These are phyloP conservation scores for Albizia julibrissin DNA, from an alignment of 306 rosid species.

Conservation along the genomic window DNA sequence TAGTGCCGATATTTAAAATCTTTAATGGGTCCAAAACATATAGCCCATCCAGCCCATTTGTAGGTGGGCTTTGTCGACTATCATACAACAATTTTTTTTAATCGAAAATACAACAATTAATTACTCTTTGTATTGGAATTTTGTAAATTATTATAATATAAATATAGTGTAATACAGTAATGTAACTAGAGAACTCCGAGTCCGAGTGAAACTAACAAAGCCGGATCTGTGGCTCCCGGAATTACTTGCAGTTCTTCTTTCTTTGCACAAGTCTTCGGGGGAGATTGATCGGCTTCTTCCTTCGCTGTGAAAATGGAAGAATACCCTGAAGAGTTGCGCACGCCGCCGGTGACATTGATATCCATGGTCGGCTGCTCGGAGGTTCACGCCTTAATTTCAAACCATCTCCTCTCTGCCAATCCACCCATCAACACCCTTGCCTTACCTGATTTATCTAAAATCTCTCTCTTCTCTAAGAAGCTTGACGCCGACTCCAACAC, in stretches of 20 bases:
- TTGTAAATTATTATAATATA: too few relatives aligned
- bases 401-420: slow-evolving; percentile 60
- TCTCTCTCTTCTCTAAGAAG: slow-evolving; percentile 53
- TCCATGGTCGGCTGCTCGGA: slow-evolving; percentile 81
- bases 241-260: too few relatives aligned
- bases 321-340: slow-evolving; percentile 86
- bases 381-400: slow-evolving; percentile 61
- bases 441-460: slow-evolving; percentile 73
- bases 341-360: slow-evolving; percentile 81
- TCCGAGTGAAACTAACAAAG: too few relatives aligned
- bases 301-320: slow-evolving; percentile 54
- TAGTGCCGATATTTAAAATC: too few relatives aligned
- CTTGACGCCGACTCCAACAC: slow-evolving; percentile 26
- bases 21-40: too few relatives aligned
- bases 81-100: too few relatives aligned
- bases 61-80: too few relatives aligned
- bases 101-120: too few relatives aligned
- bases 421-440: slow-evolving; percentile 96
- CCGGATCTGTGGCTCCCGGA: background rate
- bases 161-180: too few relatives aligned
- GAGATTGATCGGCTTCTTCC: background rate
- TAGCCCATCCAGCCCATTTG: too few relatives aligned
- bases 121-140: too few relatives aligned
- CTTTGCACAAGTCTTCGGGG: background rate
- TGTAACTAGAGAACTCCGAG: too few relatives aligned